Percentiles rank a stretch among this genome's conserved stretches.
phyloP scores from a whole-genome alignment of 192 early-diverging fungal species.

The Umbelopsis ramanniana region DNA sequence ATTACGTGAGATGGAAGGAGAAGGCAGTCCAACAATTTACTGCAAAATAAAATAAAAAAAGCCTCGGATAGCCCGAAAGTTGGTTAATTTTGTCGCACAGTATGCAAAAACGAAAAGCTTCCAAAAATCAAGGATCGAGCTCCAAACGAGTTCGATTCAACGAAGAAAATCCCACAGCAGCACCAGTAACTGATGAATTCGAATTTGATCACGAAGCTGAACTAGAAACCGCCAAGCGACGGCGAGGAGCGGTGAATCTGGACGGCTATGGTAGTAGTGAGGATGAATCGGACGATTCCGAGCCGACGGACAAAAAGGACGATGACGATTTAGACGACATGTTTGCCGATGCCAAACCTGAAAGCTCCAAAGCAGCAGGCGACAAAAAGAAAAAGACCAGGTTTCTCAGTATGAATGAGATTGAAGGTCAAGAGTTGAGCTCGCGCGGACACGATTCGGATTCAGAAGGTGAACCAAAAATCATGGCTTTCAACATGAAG shows the following conservation, averaged over 20 bases:
- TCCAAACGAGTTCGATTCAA: constrained; percentile 18
- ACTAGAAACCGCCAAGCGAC: constrained; percentile 51
- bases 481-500: constrained; percentile 81
- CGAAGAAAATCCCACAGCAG: constrained; percentile 2
- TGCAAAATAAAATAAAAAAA: not conserved
- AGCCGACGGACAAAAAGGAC: constrained; percentile 27
- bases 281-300: constrained; percentile 36
- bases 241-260: constrained; percentile 53
- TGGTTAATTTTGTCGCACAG: not conserved
- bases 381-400: constrained; percentile 35
- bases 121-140: constrained; percentile 1
- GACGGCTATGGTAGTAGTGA: constrained; percentile 49
- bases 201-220: constrained; percentile 55
- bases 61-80: too few species aligned
- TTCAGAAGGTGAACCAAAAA: constrained; percentile 54
- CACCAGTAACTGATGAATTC: constrained; percentile 18
- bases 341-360: constrained; percentile 54
- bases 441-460: constrained; percentile 56
- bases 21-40: not conserved
- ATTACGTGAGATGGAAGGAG: not conserved
- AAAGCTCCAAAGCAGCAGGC: constrained; percentile 20
- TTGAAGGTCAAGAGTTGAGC: constrained; percentile 59
- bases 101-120: constrained; percentile 9
- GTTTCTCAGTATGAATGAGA: constrained; percentile 37
- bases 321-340: constrained; percentile 58